phyloP scores from a whole-genome alignment of 306 rosid species.

The Rubus parviflorus region DNA sequence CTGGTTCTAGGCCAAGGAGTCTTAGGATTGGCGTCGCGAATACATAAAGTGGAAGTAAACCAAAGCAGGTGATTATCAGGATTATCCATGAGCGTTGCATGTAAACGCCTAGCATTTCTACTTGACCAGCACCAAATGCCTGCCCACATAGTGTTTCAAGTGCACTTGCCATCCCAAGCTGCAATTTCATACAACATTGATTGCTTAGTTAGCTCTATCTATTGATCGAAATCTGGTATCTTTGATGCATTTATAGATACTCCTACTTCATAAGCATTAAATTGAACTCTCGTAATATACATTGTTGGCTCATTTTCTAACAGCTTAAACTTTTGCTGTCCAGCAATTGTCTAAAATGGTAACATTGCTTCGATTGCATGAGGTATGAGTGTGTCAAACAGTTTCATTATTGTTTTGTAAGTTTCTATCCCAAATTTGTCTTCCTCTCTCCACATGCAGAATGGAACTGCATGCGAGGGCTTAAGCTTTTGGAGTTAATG shows the following conservation, averaged over 20 bases:
- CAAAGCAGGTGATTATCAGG: constrained; percentile 48
- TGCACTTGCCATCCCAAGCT: constrained; percentile 99
- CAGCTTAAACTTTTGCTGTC: neutral
- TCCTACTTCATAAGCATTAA: neutral
- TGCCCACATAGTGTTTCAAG: constrained; percentile 95
- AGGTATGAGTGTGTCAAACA: neutral
- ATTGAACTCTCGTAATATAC: neutral
- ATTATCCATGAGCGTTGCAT: constrained; percentile 94
- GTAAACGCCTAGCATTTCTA: constrained; percentile 88
- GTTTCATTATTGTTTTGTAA: neutral
- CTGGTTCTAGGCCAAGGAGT: constrained; percentile 74
- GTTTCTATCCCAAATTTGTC: neutral
- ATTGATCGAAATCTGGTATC: neutral
- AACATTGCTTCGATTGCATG: neutral
- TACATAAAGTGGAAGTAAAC: constrained; percentile 65
- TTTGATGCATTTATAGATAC: neutral
- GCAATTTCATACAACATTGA: constrained; percentile 23
- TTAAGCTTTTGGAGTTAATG: neutral
- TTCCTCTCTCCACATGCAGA: neutral
- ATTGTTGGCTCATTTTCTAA: neutral
- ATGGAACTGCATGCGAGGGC: neutral
- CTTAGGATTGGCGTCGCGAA: constrained; percentile 58
- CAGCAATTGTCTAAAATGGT: neutral
- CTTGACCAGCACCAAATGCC: constrained; percentile 94
- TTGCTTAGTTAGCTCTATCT: neutral